These are phyloP conservation scores for Phytopythium oedochilum DNA, from an alignment of 352 stramenopile species.

Conservation along the genomic window DNA sequence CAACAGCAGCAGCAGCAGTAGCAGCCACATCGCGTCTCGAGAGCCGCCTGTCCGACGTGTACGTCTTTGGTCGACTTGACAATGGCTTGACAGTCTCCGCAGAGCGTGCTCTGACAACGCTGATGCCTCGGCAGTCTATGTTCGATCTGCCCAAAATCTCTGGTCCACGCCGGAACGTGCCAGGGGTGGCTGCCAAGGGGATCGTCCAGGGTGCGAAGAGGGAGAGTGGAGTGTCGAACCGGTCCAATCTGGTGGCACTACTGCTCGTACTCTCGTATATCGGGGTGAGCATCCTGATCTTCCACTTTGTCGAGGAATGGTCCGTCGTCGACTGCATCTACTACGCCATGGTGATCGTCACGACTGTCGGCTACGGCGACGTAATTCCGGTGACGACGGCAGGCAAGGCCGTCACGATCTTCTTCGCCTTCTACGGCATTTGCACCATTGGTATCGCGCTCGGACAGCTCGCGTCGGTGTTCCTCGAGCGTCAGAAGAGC, in stretches of 20 bases:
- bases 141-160: conserved; percentile 23
- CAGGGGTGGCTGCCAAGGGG: conserved; percentile 21
- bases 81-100: too few relatives aligned
- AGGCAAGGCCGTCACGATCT: conserved; percentile 81
- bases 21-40: not conserved
- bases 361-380: conserved; percentile 88
- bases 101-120: not conserved
- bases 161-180: conserved; percentile 8
- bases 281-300: conserved; percentile 46
- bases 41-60: not conserved
- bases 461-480: conserved; percentile 46
- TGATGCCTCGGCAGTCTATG: conserved; percentile 12
- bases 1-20: conserved; percentile 3
- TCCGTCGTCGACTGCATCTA: conserved; percentile 84
- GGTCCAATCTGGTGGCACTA: conserved; percentile 35
- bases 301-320: conserved; percentile 54
- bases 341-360: conserved; percentile 91
- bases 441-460: conserved; percentile 61
- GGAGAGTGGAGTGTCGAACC: conserved; percentile 5
- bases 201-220: conserved; percentile 22
- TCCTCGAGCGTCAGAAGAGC: conserved; percentile 43
- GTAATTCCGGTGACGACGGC: conserved; percentile 44
- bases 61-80: not conserved
- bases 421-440: conserved; percentile 82
- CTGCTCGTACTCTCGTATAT: conserved; percentile 57